Conservation (phyloP, 768 basidiomycete genomes). For the Trametes elegans region DNA sequence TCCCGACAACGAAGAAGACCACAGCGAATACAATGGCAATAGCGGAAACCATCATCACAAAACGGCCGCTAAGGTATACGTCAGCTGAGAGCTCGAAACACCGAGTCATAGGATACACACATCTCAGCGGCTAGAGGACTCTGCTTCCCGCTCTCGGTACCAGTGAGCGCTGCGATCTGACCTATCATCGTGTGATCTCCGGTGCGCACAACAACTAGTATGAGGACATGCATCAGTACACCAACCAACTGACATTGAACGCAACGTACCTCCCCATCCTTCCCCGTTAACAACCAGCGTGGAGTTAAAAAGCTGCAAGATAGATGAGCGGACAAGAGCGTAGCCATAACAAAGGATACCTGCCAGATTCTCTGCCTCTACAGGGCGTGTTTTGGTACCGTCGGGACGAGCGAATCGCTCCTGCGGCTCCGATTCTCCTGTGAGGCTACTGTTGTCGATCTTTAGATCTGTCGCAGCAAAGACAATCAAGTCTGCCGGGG, state of each 20-base stretch:
- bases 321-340: neutral
- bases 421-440: slow-evolving; percentile 70
- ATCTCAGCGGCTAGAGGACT: slow-evolving; percentile 68
- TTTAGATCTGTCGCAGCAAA: slow-evolving; percentile 63
- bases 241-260: neutral
- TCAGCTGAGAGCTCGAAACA: slow-evolving; percentile 4
- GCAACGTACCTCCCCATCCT: slow-evolving; percentile 51
- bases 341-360: neutral
- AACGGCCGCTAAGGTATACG: slow-evolving; percentile 42
- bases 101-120: slow-evolving; percentile 33
- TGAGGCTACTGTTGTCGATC: slow-evolving; percentile 69
- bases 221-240: slow-evolving; percentile 1
- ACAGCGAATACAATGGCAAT: slow-evolving; percentile 62
- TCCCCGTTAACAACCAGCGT: slow-evolving; percentile 71
- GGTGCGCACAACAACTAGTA: slow-evolving; percentile 60
- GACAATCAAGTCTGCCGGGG: slow-evolving; percentile 62
- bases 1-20: slow-evolving; percentile 64
- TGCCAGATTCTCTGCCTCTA: slow-evolving; percentile 67
- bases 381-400: slow-evolving; percentile 47
- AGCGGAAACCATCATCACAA: slow-evolving; percentile 59
- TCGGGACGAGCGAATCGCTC: slow-evolving; percentile 48
- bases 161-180: slow-evolving; percentile 67
- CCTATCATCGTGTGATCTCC: slow-evolving; percentile 68
- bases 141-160: slow-evolving; percentile 60
- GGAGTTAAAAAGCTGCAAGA: slow-evolving; percentile 60